Evolutionary conservation across 2,329 filamentous ascomycete genomes (phyloP).

Genomic region (Diaporthe sp.): DNA sequence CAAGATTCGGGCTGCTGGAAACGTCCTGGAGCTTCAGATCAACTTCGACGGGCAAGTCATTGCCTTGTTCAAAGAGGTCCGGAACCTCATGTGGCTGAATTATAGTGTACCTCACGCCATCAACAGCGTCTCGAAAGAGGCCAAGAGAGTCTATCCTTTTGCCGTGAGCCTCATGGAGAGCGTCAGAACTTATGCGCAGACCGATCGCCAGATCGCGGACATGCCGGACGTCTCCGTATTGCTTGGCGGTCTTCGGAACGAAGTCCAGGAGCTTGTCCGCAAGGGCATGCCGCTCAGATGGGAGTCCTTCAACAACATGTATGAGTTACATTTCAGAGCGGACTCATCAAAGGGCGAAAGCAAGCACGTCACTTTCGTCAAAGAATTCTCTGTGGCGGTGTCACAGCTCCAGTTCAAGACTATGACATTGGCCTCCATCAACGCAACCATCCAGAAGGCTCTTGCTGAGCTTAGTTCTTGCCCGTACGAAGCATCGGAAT

Average conservation of each 20-base stretch:
- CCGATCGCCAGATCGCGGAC: slow-evolving; percentile 83
- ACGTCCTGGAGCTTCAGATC: slow-evolving; percentile 87
- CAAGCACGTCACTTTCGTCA: slow-evolving; percentile 96
- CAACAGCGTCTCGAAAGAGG: slow-evolving; percentile 96
- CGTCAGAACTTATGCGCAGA: slow-evolving; percentile 93
- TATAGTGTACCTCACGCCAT: slow-evolving; percentile 95
- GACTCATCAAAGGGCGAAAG: slow-evolving; percentile 69
- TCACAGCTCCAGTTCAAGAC: slow-evolving; percentile 92
- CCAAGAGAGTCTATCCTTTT: slow-evolving; percentile 98
- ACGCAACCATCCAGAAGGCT: slow-evolving; percentile 85
- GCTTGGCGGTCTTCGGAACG: slow-evolving; percentile 91
- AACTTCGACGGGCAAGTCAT: slow-evolving; percentile 99
- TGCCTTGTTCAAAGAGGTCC: slow-evolving; percentile 97
- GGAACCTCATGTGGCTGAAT: slow-evolving; percentile 94
- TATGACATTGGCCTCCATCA: slow-evolving; percentile 80
- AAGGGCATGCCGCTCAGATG: slow-evolving; percentile 93
- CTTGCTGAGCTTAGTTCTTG: slow-evolving; percentile 87
- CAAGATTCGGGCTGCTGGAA: slow-evolving; percentile 90
- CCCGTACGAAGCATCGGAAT: slow-evolving; percentile 83
- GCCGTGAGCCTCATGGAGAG: slow-evolving; percentile 99
- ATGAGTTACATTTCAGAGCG: slow-evolving; percentile 86
- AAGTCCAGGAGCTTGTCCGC: slow-evolving; percentile 84
- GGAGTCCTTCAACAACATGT: slow-evolving; percentile 98
- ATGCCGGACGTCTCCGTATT: slow-evolving; percentile 92
- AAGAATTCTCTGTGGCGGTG: slow-evolving; percentile 90